Evolutionary conservation across 2,329 filamentous ascomycete species (phyloP), one percentile per base, ranked within the genome.

Genomic region (Pseudogymnoascus sp.): DNA sequence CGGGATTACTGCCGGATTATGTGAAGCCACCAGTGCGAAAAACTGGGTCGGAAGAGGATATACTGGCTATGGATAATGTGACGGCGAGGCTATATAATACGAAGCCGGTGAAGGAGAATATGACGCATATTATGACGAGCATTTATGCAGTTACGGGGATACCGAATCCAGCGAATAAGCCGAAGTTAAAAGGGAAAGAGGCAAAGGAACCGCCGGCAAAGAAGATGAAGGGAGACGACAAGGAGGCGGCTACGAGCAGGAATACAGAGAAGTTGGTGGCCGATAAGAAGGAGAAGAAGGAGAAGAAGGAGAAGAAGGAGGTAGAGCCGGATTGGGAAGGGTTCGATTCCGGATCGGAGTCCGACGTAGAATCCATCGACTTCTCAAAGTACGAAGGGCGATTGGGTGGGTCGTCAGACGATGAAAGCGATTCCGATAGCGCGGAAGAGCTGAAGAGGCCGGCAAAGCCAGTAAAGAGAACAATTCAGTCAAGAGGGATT

Each of bases 71-170:
- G 74, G 72, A 79, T 43, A 85, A 85, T 73, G 81, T 85, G n/a
- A 74, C 77, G 63, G 82, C 81, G 65, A 75, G 83, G 61, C 70
- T 85, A 68, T 82, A 78, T 68, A 84, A 83, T 70, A 79, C 80
- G 63, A 79, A 79, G 64, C 76, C 76, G 6, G 81, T 83, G 31
- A 82, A 79, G 72, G 78, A 80, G 65, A 78, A 76, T 2, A 73
- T 84, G 65, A 75, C 75, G 37, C 73, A 76, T 62, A 71, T 76
- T 10, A 67, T 75, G 25, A 67, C 65, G 7, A 69, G 67, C 19
- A 69, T 74, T 64, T 72, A 72, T 68, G 63, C 67, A 62, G 67
- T 69, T 21, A 68, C 73, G 63, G 70, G 69, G 10, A 71, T 75
- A 39, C 69, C 71, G 13, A 66, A 67, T 21, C 69, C 71, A 8